These are phyloP conservation scores for Magnusiomyces fungicola DNA, from an alignment of 1,139 yeast genomes.

Conservation along the genomic window DNA sequence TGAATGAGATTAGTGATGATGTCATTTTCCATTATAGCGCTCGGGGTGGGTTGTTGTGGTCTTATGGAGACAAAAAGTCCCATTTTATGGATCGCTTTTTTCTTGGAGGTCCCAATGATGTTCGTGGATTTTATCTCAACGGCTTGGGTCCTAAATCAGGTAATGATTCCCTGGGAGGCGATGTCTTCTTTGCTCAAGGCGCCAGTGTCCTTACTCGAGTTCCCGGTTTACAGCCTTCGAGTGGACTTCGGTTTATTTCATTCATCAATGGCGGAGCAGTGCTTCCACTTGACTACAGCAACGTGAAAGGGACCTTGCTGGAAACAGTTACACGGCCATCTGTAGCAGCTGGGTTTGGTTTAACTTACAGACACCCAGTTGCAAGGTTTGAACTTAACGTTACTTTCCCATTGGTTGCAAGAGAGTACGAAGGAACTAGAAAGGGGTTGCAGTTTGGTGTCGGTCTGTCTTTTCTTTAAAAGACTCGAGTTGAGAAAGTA, in stretches of 20 bases:
- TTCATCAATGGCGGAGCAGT: conserved; percentile 73
- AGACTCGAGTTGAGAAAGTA: too few species aligned
- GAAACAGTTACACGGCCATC: conserved; percentile 31
- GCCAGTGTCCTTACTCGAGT: conserved; percentile 56
- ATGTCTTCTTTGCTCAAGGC: conserved; percentile 65
- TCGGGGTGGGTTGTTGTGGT: conserved; percentile 26
- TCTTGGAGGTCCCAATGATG: conserved; percentile 80
- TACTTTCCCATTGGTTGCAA: conserved; percentile 64
- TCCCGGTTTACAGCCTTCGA: conserved; percentile 46
- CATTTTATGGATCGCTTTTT: conserved; percentile 44
- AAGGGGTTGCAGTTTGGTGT: conserved; percentile 93
- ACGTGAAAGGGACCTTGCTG: conserved; percentile 23
- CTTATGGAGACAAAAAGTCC: conserved; percentile 25
- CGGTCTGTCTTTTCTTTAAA: conserved; percentile 71
- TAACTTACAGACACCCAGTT: conserved; percentile 75
- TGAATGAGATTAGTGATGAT: conserved; percentile 9
- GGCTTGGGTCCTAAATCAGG: conserved; percentile 82
- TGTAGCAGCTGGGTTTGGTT: conserved; percentile 55
- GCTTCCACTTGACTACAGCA: conserved; percentile 37
- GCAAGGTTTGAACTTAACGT: conserved; percentile 90
- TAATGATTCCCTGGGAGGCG: conserved; percentile 63
- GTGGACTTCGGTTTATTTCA: conserved; percentile 61
- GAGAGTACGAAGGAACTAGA: conserved; percentile 57
- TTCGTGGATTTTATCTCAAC: conserved; percentile 65
- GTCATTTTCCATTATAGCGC: conserved; percentile 19